These are phyloP conservation scores for Lithocarpus polystachyus DNA, from an alignment of 306 rosid genomes.

Conservation along the genomic window DNA sequence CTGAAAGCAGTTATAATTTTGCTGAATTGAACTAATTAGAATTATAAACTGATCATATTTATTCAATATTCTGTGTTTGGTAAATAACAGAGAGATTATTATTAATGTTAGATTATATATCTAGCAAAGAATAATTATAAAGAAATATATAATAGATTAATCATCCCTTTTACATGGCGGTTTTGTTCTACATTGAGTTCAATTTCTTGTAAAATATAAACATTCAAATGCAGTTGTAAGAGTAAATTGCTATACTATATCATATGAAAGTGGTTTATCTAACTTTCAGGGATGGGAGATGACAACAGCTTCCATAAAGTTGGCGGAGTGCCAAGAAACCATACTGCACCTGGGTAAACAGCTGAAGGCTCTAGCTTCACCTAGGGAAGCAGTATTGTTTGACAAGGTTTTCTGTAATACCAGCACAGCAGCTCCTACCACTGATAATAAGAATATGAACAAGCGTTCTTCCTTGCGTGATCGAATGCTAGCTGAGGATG, in stretches of 20 bases:
- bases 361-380: constrained; percentile 71
- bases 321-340: constrained; percentile 87
- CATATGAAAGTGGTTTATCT: neutral
- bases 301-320: constrained; percentile 72
- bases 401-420: constrained; percentile 41
- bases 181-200: neutral
- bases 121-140: neutral
- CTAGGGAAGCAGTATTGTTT: constrained; percentile 45
- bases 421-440: constrained; percentile 23
- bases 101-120: neutral
- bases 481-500: constrained; percentile 67
- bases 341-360: constrained; percentile 67
- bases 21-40: neutral
- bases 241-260: neutral
- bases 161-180: neutral
- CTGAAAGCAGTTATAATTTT: neutral
- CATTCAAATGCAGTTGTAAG: neutral
- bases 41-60: neutral
- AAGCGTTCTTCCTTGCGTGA: constrained; percentile 55
- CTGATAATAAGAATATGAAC: constrained; percentile 37
- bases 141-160: neutral
- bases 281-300: constrained; percentile 78
- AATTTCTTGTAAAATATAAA: neutral
- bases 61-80: neutral
- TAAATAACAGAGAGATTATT: neutral